Evolutionary conservation across 202 grass and related monocot genomes (phyloP).

Genomic region (Carex arenaria): DNA sequence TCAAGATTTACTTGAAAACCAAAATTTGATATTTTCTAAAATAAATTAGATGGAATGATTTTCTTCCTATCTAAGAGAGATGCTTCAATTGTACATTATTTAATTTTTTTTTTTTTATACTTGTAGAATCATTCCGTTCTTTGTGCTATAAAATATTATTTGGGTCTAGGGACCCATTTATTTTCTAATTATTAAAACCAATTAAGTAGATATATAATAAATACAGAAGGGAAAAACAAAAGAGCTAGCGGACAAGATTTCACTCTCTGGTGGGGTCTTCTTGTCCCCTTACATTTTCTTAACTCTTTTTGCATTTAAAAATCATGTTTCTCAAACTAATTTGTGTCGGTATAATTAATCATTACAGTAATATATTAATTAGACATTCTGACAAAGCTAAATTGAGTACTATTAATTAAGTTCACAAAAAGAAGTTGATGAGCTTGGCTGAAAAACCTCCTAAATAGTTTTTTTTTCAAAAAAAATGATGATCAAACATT

Average conservation of each 20-base stretch:
- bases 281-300: not conserved
- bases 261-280: not conserved
- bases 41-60: too few relatives aligned
- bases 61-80: too few relatives aligned
- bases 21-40: too few relatives aligned
- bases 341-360: constrained; percentile 9
- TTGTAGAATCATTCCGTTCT: not conserved
- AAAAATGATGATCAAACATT: too few relatives aligned
- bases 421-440: too few relatives aligned
- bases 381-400: too few relatives aligned
- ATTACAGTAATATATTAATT: not conserved
- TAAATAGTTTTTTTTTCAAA: too few relatives aligned
- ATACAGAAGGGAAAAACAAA: constrained; percentile 5
- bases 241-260: not conserved
- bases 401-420: too few relatives aligned
- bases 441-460: too few relatives aligned
- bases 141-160: not conserved
- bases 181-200: not conserved
- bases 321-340: not conserved
- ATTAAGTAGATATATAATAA: not conserved
- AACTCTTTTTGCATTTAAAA: not conserved
- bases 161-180: not conserved
- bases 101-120: not conserved
- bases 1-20: too few relatives aligned
- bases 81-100: not conserved